Evolutionary conservation across 805 yeast species (phyloP).

Genomic region (Metschnikowia noctiluminum): DNA sequence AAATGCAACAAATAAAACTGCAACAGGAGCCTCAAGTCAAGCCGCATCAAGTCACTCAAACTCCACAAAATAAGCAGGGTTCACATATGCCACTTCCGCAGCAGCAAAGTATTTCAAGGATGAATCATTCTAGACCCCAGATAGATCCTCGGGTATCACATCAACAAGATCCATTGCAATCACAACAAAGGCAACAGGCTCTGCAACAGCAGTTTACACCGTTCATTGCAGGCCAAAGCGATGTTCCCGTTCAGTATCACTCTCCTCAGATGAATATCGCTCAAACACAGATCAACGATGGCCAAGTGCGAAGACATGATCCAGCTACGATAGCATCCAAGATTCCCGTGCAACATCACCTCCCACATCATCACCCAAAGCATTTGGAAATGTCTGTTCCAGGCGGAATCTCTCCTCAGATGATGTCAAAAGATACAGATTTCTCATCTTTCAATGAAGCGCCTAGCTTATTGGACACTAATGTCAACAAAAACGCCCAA

Average conservation of each 20-base stretch:
- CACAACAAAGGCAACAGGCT: constrained; percentile 7
- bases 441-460: neutral
- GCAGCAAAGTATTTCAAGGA: constrained; percentile 5
- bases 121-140: constrained; percentile 10
- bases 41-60: constrained; percentile 6
- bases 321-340: constrained; percentile 4
- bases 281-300: constrained; percentile 2
- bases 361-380: constrained; percentile 11
- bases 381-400: constrained; percentile 9
- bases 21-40: constrained; percentile 20
- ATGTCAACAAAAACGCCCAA: neutral
- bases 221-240: constrained; percentile 3
- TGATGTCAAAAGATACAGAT: constrained; percentile 17
- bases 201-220: constrained; percentile 3
- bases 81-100: constrained; percentile 12
- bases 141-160: constrained; percentile 2
- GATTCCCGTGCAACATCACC: constrained; percentile 9
- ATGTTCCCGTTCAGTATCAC: constrained; percentile 5
- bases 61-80: constrained; percentile 1
- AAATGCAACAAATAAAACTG: constrained; percentile 36
- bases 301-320: constrained; percentile 5
- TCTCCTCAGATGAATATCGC: constrained; percentile 7
- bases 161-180: constrained; percentile 5
- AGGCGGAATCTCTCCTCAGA: constrained; percentile 16
- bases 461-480: neutral